Conservation (phyloP, 768 basidiomycete genomes). For the Phylloporus sp. region DNA sequence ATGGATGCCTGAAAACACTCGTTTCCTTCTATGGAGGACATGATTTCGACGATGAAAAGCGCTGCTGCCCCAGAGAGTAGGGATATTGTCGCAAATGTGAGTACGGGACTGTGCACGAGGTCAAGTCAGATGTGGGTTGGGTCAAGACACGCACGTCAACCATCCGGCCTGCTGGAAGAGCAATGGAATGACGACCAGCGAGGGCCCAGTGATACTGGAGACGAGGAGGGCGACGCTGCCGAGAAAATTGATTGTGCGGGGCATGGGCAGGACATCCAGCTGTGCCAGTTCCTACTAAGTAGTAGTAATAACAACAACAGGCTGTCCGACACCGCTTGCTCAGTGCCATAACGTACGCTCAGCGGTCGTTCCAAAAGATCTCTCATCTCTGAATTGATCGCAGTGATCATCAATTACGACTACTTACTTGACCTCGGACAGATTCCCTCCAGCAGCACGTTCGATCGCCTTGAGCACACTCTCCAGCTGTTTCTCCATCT, state of each 20-base stretch:
- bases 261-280: too few relatives aligned
- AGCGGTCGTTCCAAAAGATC: too few relatives aligned
- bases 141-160: constrained; percentile 17
- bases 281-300: too few relatives aligned
- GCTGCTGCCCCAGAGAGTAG: constrained; percentile 19
- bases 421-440: constrained; percentile 37
- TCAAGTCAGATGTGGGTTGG: neutral
- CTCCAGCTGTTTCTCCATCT: constrained; percentile 27
- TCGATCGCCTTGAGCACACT: constrained; percentile 36
- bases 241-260: constrained; percentile 19
- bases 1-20: constrained; percentile 21
- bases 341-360: neutral
- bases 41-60: constrained; percentile 19
- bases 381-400: too few relatives aligned
- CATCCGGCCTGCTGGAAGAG: constrained; percentile 26
- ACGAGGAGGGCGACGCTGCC: constrained; percentile 26
- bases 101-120: constrained; percentile 9
- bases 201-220: constrained; percentile 23
- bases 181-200: constrained; percentile 18
- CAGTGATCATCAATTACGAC: neutral
- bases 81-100: constrained; percentile 16
- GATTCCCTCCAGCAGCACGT: constrained; percentile 58
- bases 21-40: constrained; percentile 27
- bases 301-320: too few relatives aligned
- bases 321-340: too few relatives aligned